Conservation (phyloP, 2,329 filamentous ascomycete genomes). For the Clonostachys solani region DNA sequence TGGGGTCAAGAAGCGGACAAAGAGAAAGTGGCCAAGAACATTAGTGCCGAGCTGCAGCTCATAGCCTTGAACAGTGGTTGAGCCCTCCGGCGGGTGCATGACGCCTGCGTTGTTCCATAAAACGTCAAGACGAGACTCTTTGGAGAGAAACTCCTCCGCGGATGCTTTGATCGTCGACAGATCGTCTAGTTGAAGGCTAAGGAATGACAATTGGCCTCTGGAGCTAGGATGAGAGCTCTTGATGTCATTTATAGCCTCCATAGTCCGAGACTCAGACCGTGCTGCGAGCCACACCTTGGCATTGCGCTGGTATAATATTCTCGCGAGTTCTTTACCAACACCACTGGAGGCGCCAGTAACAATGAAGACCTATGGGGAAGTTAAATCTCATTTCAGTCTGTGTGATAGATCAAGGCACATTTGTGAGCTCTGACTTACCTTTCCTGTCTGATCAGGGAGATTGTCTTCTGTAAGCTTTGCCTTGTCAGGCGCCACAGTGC, state of each 20-base stretch:
- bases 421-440: background rate
- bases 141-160: conserved; percentile 12
- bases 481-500: conserved; percentile 1
- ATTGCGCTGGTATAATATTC: conserved; percentile 46
- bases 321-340: conserved; percentile 44
- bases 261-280: conserved; percentile 32
- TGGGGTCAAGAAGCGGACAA: conserved; percentile 27
- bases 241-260: conserved; percentile 33
- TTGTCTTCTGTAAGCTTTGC: conserved; percentile 1
- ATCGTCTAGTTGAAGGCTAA: conserved; percentile 32
- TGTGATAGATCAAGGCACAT: too few species aligned
- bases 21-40: conserved; percentile 28
- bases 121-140: conserved; percentile 22
- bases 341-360: conserved; percentile 31
- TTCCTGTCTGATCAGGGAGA: conserved; percentile 2
- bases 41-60: conserved; percentile 35
- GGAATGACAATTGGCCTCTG: conserved; percentile 28
- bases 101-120: conserved; percentile 36
- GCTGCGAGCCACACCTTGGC: conserved; percentile 48
- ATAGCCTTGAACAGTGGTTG: conserved; percentile 27
- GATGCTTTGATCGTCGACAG: conserved; percentile 19
- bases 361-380: conserved; percentile 30
- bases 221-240: conserved; percentile 18
- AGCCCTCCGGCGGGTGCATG: conserved; percentile 27
- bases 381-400: too few species aligned